A percentile compares a stretch with the other conserved stretches of the same genome.
phyloP scores from a whole-genome alignment of 208 protist genomes.

The Vickermania ingenoplastis region DNA sequence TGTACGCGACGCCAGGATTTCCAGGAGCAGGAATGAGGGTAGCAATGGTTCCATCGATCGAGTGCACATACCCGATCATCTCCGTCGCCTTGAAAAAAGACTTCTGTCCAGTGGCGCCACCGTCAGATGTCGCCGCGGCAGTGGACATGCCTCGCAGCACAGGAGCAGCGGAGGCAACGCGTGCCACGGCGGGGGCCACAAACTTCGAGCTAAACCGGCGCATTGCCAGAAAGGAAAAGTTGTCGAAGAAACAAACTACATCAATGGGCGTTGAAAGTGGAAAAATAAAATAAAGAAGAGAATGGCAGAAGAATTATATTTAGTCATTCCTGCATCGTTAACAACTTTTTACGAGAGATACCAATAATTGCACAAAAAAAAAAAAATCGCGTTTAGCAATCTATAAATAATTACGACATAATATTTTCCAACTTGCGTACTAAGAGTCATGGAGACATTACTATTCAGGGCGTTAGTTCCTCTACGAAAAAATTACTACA shows the following conservation, averaged over 20 bases:
- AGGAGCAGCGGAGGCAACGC: constrained; percentile 26
- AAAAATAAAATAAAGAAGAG: constrained; percentile 1
- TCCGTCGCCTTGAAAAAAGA: constrained; percentile 76
- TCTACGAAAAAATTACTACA: too few relatives aligned
- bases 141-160: constrained; percentile 15
- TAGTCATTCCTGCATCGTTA: too few relatives aligned
- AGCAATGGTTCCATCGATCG: constrained; percentile 81
- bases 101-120: constrained; percentile 44
- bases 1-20: constrained; percentile 74
- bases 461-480: too few relatives aligned
- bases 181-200: constrained; percentile 22
- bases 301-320: too few relatives aligned
- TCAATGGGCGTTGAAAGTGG: neutral
- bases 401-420: too few relatives aligned
- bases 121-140: constrained; percentile 5
- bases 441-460: too few relatives aligned
- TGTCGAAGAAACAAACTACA: constrained; percentile 4
- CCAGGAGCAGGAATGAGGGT: constrained; percentile 69
- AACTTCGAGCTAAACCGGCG: constrained; percentile 48
- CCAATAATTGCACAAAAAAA: too few relatives aligned
- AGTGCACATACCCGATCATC: constrained; percentile 84
- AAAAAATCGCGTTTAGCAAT: too few relatives aligned
- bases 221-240: constrained; percentile 23
- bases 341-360: too few relatives aligned
- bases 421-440: too few relatives aligned